phyloP scores from a whole-genome alignment of 768 basidiomycete species.

The Steccherinum ochraceum region DNA sequence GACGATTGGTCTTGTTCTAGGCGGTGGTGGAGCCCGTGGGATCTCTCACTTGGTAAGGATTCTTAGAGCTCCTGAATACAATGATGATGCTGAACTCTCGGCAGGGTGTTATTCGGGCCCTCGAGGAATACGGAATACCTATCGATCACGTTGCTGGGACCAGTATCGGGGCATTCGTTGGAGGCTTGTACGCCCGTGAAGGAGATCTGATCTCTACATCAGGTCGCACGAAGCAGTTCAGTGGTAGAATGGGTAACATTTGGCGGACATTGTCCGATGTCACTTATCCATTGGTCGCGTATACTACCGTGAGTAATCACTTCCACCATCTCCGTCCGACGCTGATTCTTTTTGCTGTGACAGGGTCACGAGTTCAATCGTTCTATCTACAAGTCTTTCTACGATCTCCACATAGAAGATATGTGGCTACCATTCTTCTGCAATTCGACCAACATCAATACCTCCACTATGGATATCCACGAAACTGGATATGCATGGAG shows the following conservation, averaged over 20 bases:
- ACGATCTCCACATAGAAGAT: slow-evolving; percentile 91
- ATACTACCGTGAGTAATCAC: slow-evolving; percentile 61
- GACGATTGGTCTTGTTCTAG: slow-evolving; percentile 89
- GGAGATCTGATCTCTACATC: slow-evolving; percentile 83
- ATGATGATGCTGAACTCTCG: slow-evolving; percentile 32
- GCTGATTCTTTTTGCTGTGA: slow-evolving; percentile 3
- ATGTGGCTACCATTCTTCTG: slow-evolving; percentile 99
- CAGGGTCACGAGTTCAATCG: slow-evolving; percentile 95
- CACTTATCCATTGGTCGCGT: slow-evolving; percentile 87
- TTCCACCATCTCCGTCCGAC: slow-evolving; percentile 1
- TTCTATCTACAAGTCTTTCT: slow-evolving; percentile 91
- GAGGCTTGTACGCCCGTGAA: slow-evolving; percentile 92
- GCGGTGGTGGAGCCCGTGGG: slow-evolving; percentile 97
- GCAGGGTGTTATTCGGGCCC: slow-evolving; percentile 88
- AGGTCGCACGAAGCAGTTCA: slow-evolving; percentile 88
- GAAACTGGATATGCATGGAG: slow-evolving; percentile 99
- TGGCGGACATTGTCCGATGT: slow-evolving; percentile 94
- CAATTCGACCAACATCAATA: slow-evolving; percentile 96
- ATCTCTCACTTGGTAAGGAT: slow-evolving; percentile 58
- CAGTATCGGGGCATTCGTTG: slow-evolving; percentile 89
- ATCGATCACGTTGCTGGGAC: slow-evolving; percentile 87
- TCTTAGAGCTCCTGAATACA: too few relatives aligned
- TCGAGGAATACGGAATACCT: slow-evolving; percentile 89
- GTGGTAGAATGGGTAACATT: slow-evolving; percentile 85
- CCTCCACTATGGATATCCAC: slow-evolving; percentile 95